These are phyloP conservation scores for Botrytis pseudocinerea DNA, from an alignment of 2,329 filamentous ascomycete genomes.

Conservation along the genomic window DNA sequence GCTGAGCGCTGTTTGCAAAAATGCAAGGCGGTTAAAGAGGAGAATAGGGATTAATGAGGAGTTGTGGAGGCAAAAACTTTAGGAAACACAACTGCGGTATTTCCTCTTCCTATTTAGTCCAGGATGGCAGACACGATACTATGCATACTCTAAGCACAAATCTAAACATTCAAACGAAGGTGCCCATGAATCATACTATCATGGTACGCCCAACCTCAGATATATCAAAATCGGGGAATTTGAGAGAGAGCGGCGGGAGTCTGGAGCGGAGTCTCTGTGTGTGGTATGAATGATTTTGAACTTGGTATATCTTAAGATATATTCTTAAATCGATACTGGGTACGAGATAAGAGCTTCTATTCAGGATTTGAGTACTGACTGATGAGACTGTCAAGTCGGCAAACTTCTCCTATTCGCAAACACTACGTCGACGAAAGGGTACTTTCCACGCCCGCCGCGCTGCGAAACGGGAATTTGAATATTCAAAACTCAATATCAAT, in stretches of 20 bases:
- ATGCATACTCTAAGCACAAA: background rate
- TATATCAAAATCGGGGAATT: background rate
- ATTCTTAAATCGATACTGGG: background rate
- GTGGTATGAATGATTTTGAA: background rate
- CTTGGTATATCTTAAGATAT: background rate
- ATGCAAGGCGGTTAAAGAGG: background rate
- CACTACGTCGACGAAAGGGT: too few relatives aligned
- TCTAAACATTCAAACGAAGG: background rate
- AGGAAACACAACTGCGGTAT: background rate
- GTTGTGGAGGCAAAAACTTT: background rate
- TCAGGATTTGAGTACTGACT: background rate
- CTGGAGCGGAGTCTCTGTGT: background rate
- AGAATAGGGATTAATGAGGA: background rate
- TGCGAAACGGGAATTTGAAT: too few relatives aligned
- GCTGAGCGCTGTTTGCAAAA: background rate
- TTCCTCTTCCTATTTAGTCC: accelerated
- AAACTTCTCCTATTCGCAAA: too few relatives aligned
- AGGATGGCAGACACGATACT: background rate
- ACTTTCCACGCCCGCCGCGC: too few relatives aligned
- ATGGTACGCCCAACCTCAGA: background rate
- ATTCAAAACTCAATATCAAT: too few relatives aligned
- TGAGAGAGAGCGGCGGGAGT: background rate
- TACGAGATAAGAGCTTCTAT: background rate
- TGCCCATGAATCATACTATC: background rate
- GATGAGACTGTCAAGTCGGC: too few relatives aligned